Evolutionary conservation across 306 rosid species (phyloP).

Genomic region (Vigna angularis): DNA sequence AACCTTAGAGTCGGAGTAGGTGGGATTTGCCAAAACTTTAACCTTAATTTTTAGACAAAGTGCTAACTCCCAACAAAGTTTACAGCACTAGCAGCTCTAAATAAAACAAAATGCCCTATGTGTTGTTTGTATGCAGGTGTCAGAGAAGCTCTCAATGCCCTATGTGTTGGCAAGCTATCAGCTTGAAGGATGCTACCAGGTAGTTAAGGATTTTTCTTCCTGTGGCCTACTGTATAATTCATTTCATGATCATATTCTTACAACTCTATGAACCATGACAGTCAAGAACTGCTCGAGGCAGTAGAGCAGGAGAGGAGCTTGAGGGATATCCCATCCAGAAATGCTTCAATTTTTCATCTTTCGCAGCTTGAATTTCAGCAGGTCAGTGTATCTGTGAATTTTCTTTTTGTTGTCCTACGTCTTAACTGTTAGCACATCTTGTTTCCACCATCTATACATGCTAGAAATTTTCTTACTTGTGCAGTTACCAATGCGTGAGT

Average conservation of each 20-base stretch:
- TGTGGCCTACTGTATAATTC: neutral
- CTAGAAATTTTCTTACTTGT: conserved; percentile 23
- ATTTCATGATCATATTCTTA: neutral
- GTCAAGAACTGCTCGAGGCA: conserved; percentile 84
- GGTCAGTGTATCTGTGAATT: conserved; percentile 50
- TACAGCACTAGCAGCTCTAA: neutral
- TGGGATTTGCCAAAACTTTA: neutral
- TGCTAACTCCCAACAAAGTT: neutral
- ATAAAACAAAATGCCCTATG: neutral
- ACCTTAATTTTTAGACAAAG: neutral
- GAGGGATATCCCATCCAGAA: conserved; percentile 64
- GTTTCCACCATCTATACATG: conserved; percentile 18
- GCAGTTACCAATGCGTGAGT: conserved; percentile 64
- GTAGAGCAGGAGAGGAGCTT: conserved; percentile 75
- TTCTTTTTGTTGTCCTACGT: conserved; percentile 21
- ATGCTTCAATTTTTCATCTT: conserved; percentile 68
- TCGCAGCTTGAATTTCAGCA: conserved; percentile 68
- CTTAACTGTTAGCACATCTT: conserved; percentile 9
- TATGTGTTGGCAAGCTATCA: conserved; percentile 82
- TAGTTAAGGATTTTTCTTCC: conserved; percentile 37
- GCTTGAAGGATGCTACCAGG: conserved; percentile 85
- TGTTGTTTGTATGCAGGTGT: conserved; percentile 63
- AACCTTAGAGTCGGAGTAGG: no score
- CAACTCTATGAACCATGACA: conserved; percentile 53
- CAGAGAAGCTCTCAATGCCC: conserved; percentile 92